phyloP scores from a whole-genome alignment of 768 basidiomycete genomes.

The Fistulinella prunicolor region DNA sequence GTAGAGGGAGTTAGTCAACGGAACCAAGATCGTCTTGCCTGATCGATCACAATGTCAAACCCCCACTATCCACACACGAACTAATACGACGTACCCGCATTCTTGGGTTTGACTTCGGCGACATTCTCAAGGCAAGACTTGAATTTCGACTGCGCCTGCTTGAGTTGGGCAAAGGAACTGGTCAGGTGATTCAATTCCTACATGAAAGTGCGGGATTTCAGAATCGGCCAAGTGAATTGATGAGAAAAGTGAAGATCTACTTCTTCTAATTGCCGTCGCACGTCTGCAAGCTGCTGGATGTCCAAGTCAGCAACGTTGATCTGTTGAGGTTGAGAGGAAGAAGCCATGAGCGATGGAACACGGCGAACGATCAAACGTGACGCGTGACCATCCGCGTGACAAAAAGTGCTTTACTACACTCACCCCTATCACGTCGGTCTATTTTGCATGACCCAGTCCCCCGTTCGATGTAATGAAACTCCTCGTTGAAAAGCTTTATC shows the following conservation, averaged over 20 bases:
- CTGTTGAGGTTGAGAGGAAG: conserved; percentile 54
- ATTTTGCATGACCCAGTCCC: too few species aligned
- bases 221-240: not conserved
- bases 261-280: conserved; percentile 90
- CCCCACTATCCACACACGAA: not conserved
- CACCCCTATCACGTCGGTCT: too few species aligned
- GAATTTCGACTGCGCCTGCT: conserved; percentile 92
- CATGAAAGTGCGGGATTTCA: not conserved
- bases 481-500: too few species aligned
- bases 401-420: too few species aligned
- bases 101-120: conserved; percentile 65
- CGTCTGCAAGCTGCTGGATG: conserved; percentile 81
- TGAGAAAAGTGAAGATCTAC: conserved; percentile 36
- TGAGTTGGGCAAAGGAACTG: conserved; percentile 88
- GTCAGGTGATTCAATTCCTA: conserved; percentile 93
- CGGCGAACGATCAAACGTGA: not conserved
- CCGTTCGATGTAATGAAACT: too few species aligned
- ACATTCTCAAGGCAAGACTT: conserved; percentile 81
- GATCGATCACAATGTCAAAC: not conserved
- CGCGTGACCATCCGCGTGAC: conserved; percentile 4
- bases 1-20: conserved; percentile 92
- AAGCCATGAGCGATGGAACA: conserved; percentile 32
- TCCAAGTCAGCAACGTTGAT: conserved; percentile 83
- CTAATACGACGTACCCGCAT: conserved; percentile 44
- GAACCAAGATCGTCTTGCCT: conserved; percentile 91